These are phyloP conservation scores for Pleodorina starrii DNA, from an alignment of 139 green algal genomes.

Conservation along the genomic window DNA sequence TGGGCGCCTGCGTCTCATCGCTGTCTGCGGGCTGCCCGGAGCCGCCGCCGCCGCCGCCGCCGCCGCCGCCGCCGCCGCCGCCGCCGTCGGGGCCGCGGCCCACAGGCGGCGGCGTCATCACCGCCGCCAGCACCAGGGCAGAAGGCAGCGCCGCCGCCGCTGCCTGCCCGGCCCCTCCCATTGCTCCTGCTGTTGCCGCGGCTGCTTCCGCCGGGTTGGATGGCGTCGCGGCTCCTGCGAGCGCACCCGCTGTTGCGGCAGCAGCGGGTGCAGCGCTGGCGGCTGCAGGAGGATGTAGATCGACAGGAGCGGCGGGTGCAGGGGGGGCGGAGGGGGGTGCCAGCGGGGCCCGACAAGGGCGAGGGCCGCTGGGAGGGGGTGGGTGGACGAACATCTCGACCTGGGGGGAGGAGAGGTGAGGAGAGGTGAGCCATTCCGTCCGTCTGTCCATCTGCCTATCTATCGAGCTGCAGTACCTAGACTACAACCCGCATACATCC, in stretches of 20 bases:
- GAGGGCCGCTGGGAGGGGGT: background rate
- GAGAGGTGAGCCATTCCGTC: background rate
- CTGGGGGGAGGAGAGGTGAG: background rate
- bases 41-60: background rate
- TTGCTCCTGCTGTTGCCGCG: no score
- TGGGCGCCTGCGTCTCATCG: constrained; percentile 41
- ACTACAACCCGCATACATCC: no score
- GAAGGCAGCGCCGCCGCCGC: background rate
- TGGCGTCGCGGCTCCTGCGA: background rate
- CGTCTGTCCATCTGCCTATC: background rate
- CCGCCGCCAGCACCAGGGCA: background rate
- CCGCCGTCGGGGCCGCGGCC: background rate
- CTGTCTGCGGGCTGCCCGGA: background rate
- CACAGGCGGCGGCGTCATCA: background rate
- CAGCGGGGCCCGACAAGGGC: background rate
- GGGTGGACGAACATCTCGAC: constrained; percentile 29
- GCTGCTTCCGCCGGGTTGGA: no score
- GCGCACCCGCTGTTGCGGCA: background rate
- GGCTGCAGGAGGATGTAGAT: background rate
- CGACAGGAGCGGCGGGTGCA: background rate
- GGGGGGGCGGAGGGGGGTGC: background rate
- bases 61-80: background rate
- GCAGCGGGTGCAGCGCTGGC: background rate
- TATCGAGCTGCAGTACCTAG: no score
- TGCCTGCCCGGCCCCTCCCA: background rate